Percentiles rank a stretch among this genome's conserved stretches.
Conservation (phyloP, 169 alveolate genomes). For the Eimeria zaria region DNA sequence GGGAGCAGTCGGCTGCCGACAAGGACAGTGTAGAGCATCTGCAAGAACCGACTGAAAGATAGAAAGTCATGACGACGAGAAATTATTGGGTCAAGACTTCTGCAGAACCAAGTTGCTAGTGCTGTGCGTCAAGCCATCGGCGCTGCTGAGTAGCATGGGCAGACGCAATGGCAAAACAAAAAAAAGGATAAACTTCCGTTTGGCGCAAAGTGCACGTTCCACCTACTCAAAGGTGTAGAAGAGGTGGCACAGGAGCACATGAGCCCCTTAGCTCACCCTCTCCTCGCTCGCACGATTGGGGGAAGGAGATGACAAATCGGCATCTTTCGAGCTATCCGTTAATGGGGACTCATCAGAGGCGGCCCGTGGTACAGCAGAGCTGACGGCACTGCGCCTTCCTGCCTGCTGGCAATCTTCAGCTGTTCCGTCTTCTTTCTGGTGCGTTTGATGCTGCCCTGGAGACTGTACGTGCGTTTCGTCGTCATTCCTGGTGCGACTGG, state of each 20-base stretch:
- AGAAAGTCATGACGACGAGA: background rate
- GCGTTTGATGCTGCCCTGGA: constrained; percentile 9
- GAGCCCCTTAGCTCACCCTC: background rate
- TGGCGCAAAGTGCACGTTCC: constrained; percentile 9
- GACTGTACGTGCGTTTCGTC: constrained; percentile 23
- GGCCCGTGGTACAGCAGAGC: background rate
- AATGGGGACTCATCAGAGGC: background rate
- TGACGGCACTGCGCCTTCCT: background rate
- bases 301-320: constrained; percentile 11
- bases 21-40: background rate
- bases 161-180: background rate
- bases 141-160: background rate
- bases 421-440: constrained; percentile 12
- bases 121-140: background rate
- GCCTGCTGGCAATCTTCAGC: constrained; percentile 4
- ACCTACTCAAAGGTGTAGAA: background rate
- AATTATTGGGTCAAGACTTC: background rate
- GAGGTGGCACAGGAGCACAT: background rate
- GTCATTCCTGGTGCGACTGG: constrained; percentile 67
- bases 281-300: constrained; percentile 13
- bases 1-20: background rate
- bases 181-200: constrained; percentile 26
- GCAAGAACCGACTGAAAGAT: background rate
- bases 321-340: background rate
- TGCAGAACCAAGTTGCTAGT: background rate